Evolutionary conservation across 371 early-diverging fungal genomes (phyloP).

Genomic region (Lichtheimia ornata): DNA sequence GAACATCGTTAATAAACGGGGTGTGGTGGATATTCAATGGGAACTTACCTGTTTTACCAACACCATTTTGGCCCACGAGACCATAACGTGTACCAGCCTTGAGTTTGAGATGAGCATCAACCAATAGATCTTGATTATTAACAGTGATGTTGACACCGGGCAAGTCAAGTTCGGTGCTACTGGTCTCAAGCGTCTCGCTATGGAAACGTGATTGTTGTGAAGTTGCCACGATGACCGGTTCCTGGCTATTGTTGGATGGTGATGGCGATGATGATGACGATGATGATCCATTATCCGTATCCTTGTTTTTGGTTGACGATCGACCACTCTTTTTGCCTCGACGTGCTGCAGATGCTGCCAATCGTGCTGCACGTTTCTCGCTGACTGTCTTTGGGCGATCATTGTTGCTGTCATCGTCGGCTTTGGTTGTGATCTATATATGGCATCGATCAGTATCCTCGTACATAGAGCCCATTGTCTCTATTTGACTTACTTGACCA

Average conservation of each 20-base stretch:
- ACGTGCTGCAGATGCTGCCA: slow-evolving; percentile 34
- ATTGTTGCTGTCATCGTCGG: background rate
- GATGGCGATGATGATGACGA: too few species aligned
- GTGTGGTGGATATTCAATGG: background rate
- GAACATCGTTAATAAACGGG: background rate
- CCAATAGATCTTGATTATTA: slow-evolving; percentile 58
- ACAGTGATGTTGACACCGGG: slow-evolving; percentile 75
- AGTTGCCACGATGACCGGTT: slow-evolving; percentile 63
- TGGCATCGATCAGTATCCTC: slow-evolving; percentile 1
- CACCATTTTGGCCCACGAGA: slow-evolving; percentile 87
- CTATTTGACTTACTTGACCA: background rate
- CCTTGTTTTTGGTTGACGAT: too few species aligned
- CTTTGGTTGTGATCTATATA: background rate
- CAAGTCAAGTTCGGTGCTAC: slow-evolving; percentile 62
- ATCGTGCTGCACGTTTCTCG: slow-evolving; percentile 14
- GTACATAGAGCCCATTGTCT: background rate
- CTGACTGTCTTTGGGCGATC: background rate
- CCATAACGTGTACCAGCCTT: slow-evolving; percentile 71
- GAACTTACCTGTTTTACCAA: slow-evolving; percentile 79
- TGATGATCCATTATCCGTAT: background rate
- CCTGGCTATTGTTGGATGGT: slow-evolving; percentile 8
- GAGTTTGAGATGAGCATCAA: slow-evolving; percentile 66
- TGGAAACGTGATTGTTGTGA: slow-evolving; percentile 90
- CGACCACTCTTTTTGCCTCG: slow-evolving; percentile 14
- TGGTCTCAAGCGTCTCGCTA: slow-evolving; percentile 74